Base-by-base conservation (phyloP, 1,284 basidiomycete species). In the Ustilago curta region DNA sequence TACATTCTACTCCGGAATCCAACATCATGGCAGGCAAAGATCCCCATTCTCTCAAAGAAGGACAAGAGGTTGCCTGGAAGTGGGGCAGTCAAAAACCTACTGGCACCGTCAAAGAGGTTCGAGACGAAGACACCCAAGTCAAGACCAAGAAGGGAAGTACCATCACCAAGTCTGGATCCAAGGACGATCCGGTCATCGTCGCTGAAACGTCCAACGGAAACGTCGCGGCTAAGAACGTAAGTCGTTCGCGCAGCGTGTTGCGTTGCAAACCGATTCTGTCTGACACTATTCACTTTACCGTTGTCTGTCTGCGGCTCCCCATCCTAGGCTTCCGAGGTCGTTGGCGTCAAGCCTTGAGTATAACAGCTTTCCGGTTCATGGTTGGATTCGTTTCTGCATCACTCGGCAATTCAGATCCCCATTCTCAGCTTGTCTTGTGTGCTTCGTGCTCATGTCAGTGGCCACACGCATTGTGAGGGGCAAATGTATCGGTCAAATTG, bases 201-300 rank as follows among this genome's bases (percentile, higher is more conserved):
- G 65, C 80, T 58, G 52, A 81, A 35, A 72, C 79, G 0, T 23
- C 32, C 3, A 69, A 58, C 19, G 77, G 66, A 1, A 76, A 68
- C 59, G 66, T 71, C 29, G 79, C 77, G 21, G 69, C 78, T 27
- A 81, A 81, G 61, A 77, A 63, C 19, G 79, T 79, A 59, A 67
- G 77, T 74, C 32, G n/a, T 35, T 35, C 6, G 8, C 32, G 14
- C 11, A 29, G 21, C 11, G 8, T 16, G 21, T 50, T 23, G 23
- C 14, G 32, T 49, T 21, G 23, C 16, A 23, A 50, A n/a, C n/a
- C 35, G 53, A 23, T 3, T 14, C 9, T 8, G 9, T 29, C 19
- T 21, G 18, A 19, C 35, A 18, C 42, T 47, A 27, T 48, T 25
- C 35, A 53, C 21, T 25, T 19, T n/a, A 19, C 14, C n/a, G n/a